Evolutionary conservation across 306 rosid genomes (phyloP).

Genomic region (Prunus kanzakura): DNA sequence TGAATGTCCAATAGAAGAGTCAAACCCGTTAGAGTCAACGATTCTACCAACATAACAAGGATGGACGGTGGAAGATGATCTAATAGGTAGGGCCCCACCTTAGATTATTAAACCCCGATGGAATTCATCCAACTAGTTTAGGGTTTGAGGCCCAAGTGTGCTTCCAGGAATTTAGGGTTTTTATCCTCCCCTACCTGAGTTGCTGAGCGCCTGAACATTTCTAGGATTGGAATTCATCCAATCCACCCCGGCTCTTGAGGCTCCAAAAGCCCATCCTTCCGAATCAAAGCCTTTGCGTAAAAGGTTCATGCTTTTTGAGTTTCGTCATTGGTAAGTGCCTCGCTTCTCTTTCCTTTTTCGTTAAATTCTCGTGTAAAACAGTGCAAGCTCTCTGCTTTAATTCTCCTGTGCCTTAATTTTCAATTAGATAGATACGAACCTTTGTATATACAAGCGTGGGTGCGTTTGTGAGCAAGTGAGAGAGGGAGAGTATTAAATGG

Average conservation of each 20-base stretch:
- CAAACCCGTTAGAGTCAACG: background rate
- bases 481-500: constrained; percentile 44
- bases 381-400: constrained; percentile 6
- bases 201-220: background rate
- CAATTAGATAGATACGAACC: constrained; percentile 15
- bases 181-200: background rate
- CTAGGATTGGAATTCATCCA: background rate
- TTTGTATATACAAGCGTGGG: background rate
- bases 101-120: constrained; percentile 14
- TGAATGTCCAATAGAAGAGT: background rate
- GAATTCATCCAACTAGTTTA: constrained; percentile 23
- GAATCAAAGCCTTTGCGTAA: background rate
- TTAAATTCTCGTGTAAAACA: background rate
- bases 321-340: constrained; percentile 27
- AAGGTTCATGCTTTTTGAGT: constrained; percentile 16
- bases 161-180: background rate
- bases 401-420: background rate
- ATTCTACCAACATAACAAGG: background rate
- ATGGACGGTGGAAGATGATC: constrained; percentile 28
- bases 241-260: background rate
- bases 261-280: constrained; percentile 6
- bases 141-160: constrained; percentile 33
- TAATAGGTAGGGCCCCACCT: background rate
- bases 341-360: background rate
- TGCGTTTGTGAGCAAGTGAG: constrained; percentile 5